phyloP scores from a whole-genome alignment of 1,139 yeast species.

The Saccharomycopsis hybrid region DNA sequence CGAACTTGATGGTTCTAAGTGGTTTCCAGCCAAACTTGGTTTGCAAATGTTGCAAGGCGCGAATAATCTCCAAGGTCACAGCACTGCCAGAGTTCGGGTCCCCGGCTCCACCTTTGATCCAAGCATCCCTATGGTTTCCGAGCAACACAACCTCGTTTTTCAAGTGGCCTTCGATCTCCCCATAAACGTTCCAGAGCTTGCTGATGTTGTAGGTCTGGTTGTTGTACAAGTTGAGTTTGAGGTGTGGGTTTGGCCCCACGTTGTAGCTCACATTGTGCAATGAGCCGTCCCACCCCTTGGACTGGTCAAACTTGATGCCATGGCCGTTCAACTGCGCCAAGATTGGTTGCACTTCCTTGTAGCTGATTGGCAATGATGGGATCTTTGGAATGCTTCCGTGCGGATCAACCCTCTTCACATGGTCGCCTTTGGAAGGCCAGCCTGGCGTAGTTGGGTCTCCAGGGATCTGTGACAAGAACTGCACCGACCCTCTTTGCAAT shows the following conservation, averaged over 20 bases:
- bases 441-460: slow-evolving; percentile 94
- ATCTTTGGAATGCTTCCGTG: slow-evolving; percentile 45
- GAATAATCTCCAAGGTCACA: slow-evolving; percentile 48
- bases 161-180: slow-evolving; percentile 46
- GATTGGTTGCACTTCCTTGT: slow-evolving; percentile 51
- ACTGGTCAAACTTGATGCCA: slow-evolving; percentile 35
- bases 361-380: slow-evolving; percentile 60
- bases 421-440: slow-evolving; percentile 47
- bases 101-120: slow-evolving; percentile 69
- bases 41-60: slow-evolving; percentile 42
- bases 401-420: slow-evolving; percentile 44
- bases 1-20: slow-evolving; percentile 50
- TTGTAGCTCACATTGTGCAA: slow-evolving; percentile 43
- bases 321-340: slow-evolving; percentile 47
- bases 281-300: slow-evolving; percentile 27
- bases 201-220: slow-evolving; percentile 50
- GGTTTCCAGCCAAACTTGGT: slow-evolving; percentile 50
- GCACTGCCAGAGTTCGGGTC: slow-evolving; percentile 70
- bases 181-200: slow-evolving; percentile 56
- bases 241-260: slow-evolving; percentile 53
- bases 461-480: slow-evolving; percentile 66
- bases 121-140: slow-evolving; percentile 69
- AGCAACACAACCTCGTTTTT: slow-evolving; percentile 47
- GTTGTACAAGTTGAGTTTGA: slow-evolving; percentile 43
- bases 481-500: slow-evolving; percentile 80